Conservation (phyloP, 768 basidiomycete species). For the Mycena galericulata region DNA sequence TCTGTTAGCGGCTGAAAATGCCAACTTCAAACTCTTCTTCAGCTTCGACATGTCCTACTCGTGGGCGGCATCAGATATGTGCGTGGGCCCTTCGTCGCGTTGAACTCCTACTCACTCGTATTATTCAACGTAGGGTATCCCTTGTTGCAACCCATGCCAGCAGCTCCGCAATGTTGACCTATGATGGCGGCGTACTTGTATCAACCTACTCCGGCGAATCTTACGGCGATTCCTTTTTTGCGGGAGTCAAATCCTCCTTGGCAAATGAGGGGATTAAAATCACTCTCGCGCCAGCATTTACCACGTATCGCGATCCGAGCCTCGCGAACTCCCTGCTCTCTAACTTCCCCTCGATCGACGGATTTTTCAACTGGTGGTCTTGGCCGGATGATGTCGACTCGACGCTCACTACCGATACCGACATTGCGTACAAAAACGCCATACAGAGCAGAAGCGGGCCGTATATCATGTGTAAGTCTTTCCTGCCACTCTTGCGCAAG, state of each 20-base stretch:
- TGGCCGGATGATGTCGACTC: slow-evolving; percentile 42
- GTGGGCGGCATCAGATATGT: slow-evolving; percentile 36
- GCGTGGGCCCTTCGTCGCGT: neutral
- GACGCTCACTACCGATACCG: slow-evolving; percentile 40
- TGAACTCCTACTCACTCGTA: neutral
- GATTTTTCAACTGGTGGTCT: slow-evolving; percentile 51
- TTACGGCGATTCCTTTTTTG: slow-evolving; percentile 45
- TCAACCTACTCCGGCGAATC: slow-evolving; percentile 52
- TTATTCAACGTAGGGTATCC: slow-evolving; percentile 25
- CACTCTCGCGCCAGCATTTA: slow-evolving; percentile 47
- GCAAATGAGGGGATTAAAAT: slow-evolving; percentile 42
- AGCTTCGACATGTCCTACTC: slow-evolving; percentile 50
- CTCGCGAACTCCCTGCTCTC: slow-evolving; percentile 36
- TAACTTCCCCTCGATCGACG: slow-evolving; percentile 43
- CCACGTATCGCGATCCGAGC: slow-evolving; percentile 40
- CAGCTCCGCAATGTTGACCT: slow-evolving; percentile 45
- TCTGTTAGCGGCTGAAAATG: slow-evolving; percentile 42
- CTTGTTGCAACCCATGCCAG: slow-evolving; percentile 45
- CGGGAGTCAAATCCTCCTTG: slow-evolving; percentile 30
- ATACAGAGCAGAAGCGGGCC: slow-evolving; percentile 37
- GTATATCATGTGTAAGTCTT: slow-evolving; percentile 43
- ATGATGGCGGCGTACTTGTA: slow-evolving; percentile 43
- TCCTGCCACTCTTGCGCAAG: neutral
- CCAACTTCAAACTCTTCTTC: slow-evolving; percentile 51
- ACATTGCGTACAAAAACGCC: slow-evolving; percentile 42